Evolutionary conservation across 2,329 filamentous ascomycete species (phyloP).

Genomic region (Hypoxylon sp.): DNA sequence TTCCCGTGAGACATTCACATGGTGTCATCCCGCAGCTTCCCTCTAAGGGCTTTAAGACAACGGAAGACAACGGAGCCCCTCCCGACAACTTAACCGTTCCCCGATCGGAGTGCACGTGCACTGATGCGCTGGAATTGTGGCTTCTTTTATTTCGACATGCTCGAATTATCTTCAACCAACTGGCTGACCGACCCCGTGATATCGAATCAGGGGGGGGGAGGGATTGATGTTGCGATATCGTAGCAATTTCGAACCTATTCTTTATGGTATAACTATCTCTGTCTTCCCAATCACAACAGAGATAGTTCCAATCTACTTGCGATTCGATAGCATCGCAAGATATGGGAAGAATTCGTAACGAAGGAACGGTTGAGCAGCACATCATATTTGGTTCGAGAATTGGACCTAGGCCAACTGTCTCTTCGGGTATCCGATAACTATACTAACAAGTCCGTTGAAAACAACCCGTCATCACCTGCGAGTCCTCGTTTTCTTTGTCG

Average conservation of each 20-base stretch:
- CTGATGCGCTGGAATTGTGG: slow-evolving; percentile 17
- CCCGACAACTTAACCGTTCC: slow-evolving; percentile 22
- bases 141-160: neutral
- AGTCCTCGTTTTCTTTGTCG: slow-evolving; percentile 72
- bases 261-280: neutral
- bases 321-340: neutral
- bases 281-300: neutral
- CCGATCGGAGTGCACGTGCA: slow-evolving; percentile 34
- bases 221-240: slow-evolving; percentile 5
- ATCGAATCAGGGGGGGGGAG: neutral
- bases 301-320: neutral
- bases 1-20: slow-evolving; percentile 29
- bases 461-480: slow-evolving; percentile 57
- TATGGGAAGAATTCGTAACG: neutral
- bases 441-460: slow-evolving; percentile 13
- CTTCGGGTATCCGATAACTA: slow-evolving; percentile 41
- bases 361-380: neutral
- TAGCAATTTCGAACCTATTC: neutral
- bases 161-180: slow-evolving; percentile 10
- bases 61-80: slow-evolving; percentile 23
- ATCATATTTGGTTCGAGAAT: slow-evolving; percentile 11
- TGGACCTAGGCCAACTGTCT: slow-evolving; percentile 22
- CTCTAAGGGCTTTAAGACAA: neutral
- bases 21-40: slow-evolving; percentile 28
- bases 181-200: slow-evolving; percentile 2